These are phyloP conservation scores for Blastomyces silverae DNA, from an alignment of 2,329 filamentous ascomycete genomes.

Conservation along the genomic window DNA sequence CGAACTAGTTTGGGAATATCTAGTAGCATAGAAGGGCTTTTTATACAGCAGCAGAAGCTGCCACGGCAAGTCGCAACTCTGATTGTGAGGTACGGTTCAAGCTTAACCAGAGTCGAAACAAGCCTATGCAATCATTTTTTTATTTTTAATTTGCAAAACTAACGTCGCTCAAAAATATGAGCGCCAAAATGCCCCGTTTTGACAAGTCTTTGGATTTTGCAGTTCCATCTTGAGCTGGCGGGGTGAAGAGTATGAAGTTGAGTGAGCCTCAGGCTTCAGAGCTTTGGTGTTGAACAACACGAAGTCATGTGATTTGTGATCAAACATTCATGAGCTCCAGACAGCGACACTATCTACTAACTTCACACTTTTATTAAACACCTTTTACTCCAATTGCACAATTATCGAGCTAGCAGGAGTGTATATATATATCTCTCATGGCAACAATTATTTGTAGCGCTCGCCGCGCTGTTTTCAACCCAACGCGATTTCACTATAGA, in stretches of 20 bases:
- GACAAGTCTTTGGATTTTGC: not conserved
- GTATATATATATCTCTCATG: constrained; percentile 22
- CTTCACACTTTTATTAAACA: not conserved
- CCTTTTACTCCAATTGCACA: not conserved
- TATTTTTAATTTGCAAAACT: not conserved
- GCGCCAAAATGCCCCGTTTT: not conserved
- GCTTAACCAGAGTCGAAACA: not conserved
- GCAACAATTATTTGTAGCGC: constrained; percentile 23
- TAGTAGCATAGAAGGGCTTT: not conserved
- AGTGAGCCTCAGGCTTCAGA: not conserved
- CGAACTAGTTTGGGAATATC: not conserved
- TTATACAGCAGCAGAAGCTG: not conserved
- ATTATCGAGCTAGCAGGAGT: not conserved
- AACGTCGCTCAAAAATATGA: not conserved
- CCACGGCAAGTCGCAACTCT: not conserved
- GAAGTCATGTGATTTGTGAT: constrained; percentile 1
- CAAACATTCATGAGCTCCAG: not conserved
- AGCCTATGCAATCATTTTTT: not conserved
- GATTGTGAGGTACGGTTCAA: not conserved
- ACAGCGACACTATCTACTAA: not conserved
- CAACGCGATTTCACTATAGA: constrained; percentile 27
- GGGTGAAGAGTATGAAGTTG: not conserved
- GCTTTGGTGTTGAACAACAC: not conserved
- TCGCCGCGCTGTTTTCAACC: constrained; percentile 22
- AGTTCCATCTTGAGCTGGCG: not conserved